Evolutionary conservation across 2,329 filamentous ascomycete species (phyloP).

Genomic region (Paecilomyces niveus): DNA sequence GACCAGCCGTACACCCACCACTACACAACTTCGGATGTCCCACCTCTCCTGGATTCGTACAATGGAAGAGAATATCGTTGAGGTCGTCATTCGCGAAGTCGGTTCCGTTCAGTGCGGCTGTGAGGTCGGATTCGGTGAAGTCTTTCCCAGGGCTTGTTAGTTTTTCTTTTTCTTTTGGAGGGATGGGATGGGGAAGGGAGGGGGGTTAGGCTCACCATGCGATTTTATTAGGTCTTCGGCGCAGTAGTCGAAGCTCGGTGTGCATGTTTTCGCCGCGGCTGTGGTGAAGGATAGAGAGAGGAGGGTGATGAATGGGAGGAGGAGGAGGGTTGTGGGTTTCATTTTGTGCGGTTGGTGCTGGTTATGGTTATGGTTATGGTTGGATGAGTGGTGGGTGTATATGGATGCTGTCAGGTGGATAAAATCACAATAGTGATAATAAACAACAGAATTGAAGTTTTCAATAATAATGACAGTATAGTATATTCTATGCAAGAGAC

Average conservation of each 20-base stretch:
- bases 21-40: constrained; percentile 25
- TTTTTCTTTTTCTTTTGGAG: no score
- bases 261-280: constrained; percentile 20
- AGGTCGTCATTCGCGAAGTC: constrained; percentile 19
- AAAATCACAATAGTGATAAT: no score
- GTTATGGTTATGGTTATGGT: no score
- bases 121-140: not conserved
- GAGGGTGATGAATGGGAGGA: not conserved
- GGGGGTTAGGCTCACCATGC: constrained; percentile 16
- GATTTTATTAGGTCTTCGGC: constrained; percentile 18
- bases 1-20: constrained; percentile 18
- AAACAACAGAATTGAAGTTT: no score
- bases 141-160: not conserved
- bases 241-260: constrained; percentile 30
- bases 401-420: no score
- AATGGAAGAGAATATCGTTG: constrained; percentile 25
- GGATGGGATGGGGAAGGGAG: no score
- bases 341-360: not conserved
- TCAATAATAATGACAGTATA: no score
- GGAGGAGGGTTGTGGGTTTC: not conserved
- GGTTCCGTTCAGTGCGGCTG: constrained; percentile 17
- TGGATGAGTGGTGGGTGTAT: no score
- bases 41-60: constrained; percentile 25
- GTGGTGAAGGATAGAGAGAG: no score
- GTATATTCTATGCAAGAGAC: no score